These are phyloP conservation scores for Monascus purpureus DNA, from an alignment of 495 filamentous ascomycete species.

Conservation along the genomic window DNA sequence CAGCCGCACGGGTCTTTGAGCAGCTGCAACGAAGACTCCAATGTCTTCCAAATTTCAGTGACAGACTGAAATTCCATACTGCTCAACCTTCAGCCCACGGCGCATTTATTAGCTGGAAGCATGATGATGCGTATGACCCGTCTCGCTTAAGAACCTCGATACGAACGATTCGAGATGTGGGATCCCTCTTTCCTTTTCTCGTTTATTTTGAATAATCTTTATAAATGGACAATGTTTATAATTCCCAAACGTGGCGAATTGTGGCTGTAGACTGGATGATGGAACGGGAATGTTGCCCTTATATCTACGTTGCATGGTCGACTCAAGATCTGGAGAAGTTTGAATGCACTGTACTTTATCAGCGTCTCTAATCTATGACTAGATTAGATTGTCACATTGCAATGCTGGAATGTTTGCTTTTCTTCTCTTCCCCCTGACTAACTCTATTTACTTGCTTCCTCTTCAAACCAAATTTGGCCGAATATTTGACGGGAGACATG, in stretches of 20 bases:
- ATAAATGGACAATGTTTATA: slow-evolving; percentile 1
- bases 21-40: too few species aligned
- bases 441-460: too few species aligned
- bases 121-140: too few species aligned
- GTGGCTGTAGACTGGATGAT: background rate
- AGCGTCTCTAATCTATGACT: slow-evolving; percentile 7
- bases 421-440: too few species aligned
- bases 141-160: background rate
- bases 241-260: background rate
- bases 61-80: too few species aligned
- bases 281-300: slow-evolving; percentile 1
- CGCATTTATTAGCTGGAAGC: too few species aligned
- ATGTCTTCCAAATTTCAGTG: too few species aligned
- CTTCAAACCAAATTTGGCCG: too few species aligned
- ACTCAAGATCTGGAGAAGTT: too few species aligned
- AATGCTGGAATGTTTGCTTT: slow-evolving; percentile 10
- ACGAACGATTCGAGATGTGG: background rate
- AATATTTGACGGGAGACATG: too few species aligned
- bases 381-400: slow-evolving; percentile 8
- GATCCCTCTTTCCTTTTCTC: background rate
- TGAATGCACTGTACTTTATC: slow-evolving; percentile 16
- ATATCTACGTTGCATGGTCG: slow-evolving; percentile 15
- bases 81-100: background rate
- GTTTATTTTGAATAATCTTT: background rate
- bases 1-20: too few species aligned